Evolutionary conservation across 2,329 filamentous ascomycete genomes (phyloP), one percentile per base, ranked within the genome.

Genomic region (Fusarium coffeatum): DNA sequence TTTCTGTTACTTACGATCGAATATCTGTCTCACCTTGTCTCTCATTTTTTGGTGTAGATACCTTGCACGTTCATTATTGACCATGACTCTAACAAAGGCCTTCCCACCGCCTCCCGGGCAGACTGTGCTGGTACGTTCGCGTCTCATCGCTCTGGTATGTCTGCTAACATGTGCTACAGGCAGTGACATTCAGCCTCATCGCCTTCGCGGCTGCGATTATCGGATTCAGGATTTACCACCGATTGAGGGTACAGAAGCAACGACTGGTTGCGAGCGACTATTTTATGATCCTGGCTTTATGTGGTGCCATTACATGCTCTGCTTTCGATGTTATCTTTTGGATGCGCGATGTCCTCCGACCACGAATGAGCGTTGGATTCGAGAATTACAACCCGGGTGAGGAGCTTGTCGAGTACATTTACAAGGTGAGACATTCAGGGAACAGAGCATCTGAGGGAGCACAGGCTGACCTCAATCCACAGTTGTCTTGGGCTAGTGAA

Each of bases 401-500:
- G 15, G 37, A 61, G 12, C 46, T 56, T 18, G 58, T 71, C 9
- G 68, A 71, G 22, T 65, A 55, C n/a, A 68, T 71, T 3, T 68
- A 59, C 37, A 68, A 71, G 68, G 68, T 70, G 50, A 8, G 22
- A 11, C 10, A 5, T 6, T 0, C 8, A 5, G 2, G 4, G 18
- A 11, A 3, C 7, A 13, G 16, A n/a, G n/a, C n/a, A n/a, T n/a
- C 18, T 2, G 22, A 12, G 4, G 2, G 4, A 4, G 2, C 3
- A 2, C 5, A 5, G 16, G 22, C 62, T 66, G 11, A 66, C 48
- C 6, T 7, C 6, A 5, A 2, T 42, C 13, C 10, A 6, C 34
- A 70, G 68, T 45, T 71, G 46, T 71, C 68, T 10, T 70, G 68
- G 68, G 63, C 59, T 13, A 60, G 67, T n/a, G 63, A 68, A 18